Base-by-base conservation (phyloP, 2,329 filamentous ascomycete species). In the Xylariaceae sp. region DNA sequence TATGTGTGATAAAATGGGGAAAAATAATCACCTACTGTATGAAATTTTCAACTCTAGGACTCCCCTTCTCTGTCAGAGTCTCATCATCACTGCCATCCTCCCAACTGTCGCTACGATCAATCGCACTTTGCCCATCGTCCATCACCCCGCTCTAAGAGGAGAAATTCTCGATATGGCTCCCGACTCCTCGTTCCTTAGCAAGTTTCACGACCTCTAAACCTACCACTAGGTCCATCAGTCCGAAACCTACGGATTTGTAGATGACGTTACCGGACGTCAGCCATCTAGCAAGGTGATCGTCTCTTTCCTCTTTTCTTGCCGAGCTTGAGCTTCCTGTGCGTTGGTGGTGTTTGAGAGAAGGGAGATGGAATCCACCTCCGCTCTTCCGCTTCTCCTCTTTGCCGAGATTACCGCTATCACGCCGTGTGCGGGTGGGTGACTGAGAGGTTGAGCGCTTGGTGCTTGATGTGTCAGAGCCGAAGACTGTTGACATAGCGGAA, bases 171-270 rank as follows among this genome's bases (percentile, higher is more conserved):
- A 86, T 67, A 7, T 68, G 68, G 9, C 71, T 77, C 6, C 83
- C 83, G 11, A 85, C 64, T 0, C 73, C 71, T 64, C 75, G 82
- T 45, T 75, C 68, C 39, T 71, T 71, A 1, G 83, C 83, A 53
- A 84, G 63, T 51, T 74, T 68, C 15, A 86, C 64, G 42, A 87
- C 54, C 47, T 83, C 76, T 58, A 74, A 73, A 12, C 82, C 83
- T 1, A 85, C 77, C 1, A 80, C 76, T 18, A 87, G 65, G 58
- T 87, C 83, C 82, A 86, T 86, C 44, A 86, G 63, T 0, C 82
- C 83, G 42, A 86, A 65, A 0, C 83, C 83, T 0, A 87, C 83
- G 53, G 80, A 82, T 71, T 86, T 87, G 63, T 86, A 87, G 7
- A 87, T 76, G 17, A 87, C 82, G 51, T 83, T 86, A 0, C 83